Percentiles rank a stretch among this genome's conserved stretches.
Evolutionary conservation across 2,329 filamentous ascomycete genomes (phyloP).

Genomic region (Coniochaeta prunicola): DNA sequence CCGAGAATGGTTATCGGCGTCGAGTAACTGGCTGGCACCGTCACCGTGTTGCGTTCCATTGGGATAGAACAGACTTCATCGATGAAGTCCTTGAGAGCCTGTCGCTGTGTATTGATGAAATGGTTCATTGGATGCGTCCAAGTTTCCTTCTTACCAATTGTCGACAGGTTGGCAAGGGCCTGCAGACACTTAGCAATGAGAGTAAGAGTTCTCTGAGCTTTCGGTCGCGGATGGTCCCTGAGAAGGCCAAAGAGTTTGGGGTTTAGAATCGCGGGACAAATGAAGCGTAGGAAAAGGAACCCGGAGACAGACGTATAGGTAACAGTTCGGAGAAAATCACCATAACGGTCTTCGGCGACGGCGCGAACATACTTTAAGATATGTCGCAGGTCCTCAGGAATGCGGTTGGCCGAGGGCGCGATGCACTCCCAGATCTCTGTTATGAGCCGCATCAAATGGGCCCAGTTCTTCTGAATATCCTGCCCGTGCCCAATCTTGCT

Average conservation of each 20-base stretch:
- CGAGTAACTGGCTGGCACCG: constrained; percentile 75
- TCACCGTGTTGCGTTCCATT: constrained; percentile 53
- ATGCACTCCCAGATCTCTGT: constrained; percentile 84
- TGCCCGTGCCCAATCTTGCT: constrained; percentile 61
- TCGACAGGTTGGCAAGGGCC: constrained; percentile 82
- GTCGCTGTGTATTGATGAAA: constrained; percentile 68
- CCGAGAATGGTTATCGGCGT: constrained; percentile 87
- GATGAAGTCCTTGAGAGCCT: constrained; percentile 79
- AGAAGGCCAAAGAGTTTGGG: constrained; percentile 88
- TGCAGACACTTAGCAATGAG: constrained; percentile 90
- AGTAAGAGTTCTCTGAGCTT: constrained; percentile 80
- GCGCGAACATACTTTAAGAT: constrained; percentile 88
- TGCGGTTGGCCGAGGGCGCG: constrained; percentile 61
- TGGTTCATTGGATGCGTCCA: constrained; percentile 99
- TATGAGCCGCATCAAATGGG: constrained; percentile 65
- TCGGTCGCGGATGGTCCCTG: constrained; percentile 71
- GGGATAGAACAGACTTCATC: constrained; percentile 81
- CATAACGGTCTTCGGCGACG: constrained; percentile 90
- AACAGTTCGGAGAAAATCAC: constrained; percentile 83
- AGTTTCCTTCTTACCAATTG: constrained; percentile 89
- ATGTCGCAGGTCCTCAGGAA: constrained; percentile 74
- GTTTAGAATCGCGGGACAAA: constrained; percentile 92
- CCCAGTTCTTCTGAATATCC: constrained; percentile 80
- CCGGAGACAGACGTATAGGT: constrained; percentile 92
- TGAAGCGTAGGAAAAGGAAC: constrained; percentile 89